These are phyloP conservation scores for Fusarium domesticum DNA, from an alignment of 2,329 filamentous ascomycete species.

Conservation along the genomic window DNA sequence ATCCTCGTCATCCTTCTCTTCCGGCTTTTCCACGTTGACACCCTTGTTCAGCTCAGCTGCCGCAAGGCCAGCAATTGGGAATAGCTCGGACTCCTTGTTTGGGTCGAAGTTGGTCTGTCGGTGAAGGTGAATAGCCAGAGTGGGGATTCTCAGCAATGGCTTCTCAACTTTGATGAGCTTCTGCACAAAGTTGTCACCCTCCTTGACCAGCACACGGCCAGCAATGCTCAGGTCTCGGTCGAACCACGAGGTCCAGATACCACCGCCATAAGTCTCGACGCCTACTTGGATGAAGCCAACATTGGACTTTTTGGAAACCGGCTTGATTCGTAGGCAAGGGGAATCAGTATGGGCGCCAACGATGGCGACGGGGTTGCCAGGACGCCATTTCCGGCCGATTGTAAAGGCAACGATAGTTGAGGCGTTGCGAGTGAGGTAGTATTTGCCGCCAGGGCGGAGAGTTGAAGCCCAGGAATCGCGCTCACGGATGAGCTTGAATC, in stretches of 20 bases:
- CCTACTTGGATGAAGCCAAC: constrained; percentile 92
- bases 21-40: constrained; percentile 47
- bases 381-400: constrained; percentile 84
- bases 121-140: constrained; percentile 90
- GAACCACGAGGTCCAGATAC: constrained; percentile 98
- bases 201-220: constrained; percentile 78
- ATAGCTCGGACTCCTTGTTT: constrained; percentile 95
- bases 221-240: constrained; percentile 91
- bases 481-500: constrained; percentile 86
- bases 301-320: constrained; percentile 82
- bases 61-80: constrained; percentile 86
- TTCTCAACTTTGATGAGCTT: constrained; percentile 87
- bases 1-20: constrained; percentile 34
- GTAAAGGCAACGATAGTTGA: constrained; percentile 92
- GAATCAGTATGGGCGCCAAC: constrained; percentile 96
- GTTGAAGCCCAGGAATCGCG: constrained; percentile 81
- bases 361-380: constrained; percentile 88
- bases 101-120: constrained; percentile 82
- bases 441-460: constrained; percentile 84
- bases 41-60: constrained; percentile 83
- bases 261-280: constrained; percentile 94
- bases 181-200: constrained; percentile 69
- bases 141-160: constrained; percentile 88
- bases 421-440: constrained; percentile 91
- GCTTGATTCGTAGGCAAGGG: constrained; percentile 87